Evolutionary conservation across 768 basidiomycete species (phyloP), one percentile per base, ranked within the genome.

Genomic region (Trametes coccinea): DNA sequence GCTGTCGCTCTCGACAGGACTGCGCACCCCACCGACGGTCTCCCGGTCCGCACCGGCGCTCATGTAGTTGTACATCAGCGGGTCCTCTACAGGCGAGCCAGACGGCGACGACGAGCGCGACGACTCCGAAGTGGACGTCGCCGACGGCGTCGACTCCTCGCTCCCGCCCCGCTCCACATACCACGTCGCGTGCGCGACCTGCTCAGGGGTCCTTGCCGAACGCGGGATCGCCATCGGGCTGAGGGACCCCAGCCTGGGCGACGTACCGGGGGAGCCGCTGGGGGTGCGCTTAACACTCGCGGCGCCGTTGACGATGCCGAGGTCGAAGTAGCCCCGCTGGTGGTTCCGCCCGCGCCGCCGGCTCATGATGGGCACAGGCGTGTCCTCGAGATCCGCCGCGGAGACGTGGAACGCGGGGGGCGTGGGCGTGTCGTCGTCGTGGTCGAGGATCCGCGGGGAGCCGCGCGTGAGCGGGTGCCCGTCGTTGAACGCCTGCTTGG

Each of bases 321-420:
- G 60, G 61, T 87, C 84, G 57, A 83, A 79, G 67, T 84, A 84
- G 5, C 86, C 83, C 8, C 86, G 79, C 60, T 79, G 79, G 70
- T 88, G 88, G 63, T 86, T 80, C 55, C 86, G 72, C 45, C 64
- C 67, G 46, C 62, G 66, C 39, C 61, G 58, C 8, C 59, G 60
- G 17, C 29, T 48, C 60, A 60, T 39, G 22, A 58, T 41, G 33
- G 67, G 64, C n/a, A 66, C 53, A 3, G 71, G 69, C 14, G 66
- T 66, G 51, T 71, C 68, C 29, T 68, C 70, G n/a, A 63, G 46
- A 27, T 64, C 67, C 27, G 51, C 54, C 13, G 11, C 30, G 50
- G 45, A 43, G 4, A 53, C 53, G 56, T 55, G 61, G 39, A 62
- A 45, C 9, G 60, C 8, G 6, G 45, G 52, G 43, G 60, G 27